A percentile compares a stretch with the other conserved stretches of the same genome.
Conservation (phyloP, 139 green algal species). For the Volvox reticuliferus region DNA sequence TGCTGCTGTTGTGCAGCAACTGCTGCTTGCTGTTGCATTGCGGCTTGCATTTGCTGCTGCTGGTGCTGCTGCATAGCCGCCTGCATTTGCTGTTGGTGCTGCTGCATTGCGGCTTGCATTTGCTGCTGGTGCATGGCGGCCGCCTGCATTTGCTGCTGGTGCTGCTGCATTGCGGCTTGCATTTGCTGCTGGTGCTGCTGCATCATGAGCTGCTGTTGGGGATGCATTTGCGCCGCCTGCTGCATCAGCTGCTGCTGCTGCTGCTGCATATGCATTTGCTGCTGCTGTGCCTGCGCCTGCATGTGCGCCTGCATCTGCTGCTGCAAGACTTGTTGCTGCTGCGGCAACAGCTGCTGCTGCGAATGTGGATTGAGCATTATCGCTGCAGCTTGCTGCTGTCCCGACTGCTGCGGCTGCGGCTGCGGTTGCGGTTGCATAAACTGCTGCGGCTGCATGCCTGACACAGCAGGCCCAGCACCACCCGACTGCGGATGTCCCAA, state of each 20-base stretch:
- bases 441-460: background rate
- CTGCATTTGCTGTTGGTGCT: conserved; percentile 10
- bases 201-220: background rate
- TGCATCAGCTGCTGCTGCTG: background rate
- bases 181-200: background rate
- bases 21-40: conserved; percentile 12
- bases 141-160: conserved; percentile 11
- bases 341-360: background rate
- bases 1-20: background rate
- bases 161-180: conserved; percentile 15
- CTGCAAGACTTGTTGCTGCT: conserved; percentile 12
- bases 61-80: background rate
- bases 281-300: background rate
- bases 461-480: background rate
- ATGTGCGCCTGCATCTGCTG: background rate
- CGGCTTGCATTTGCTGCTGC: conserved; percentile 25
- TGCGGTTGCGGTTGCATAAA: background rate
- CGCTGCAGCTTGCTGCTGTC: background rate
- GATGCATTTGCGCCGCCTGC: background rate
- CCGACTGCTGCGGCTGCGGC: conserved; percentile 14
- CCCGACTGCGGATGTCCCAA: too few relatives aligned
- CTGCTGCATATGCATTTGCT: background rate
- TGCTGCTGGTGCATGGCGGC: background rate
- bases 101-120: background rate
- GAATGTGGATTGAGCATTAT: background rate